Evolutionary conservation across 2,329 filamentous ascomycete genomes (phyloP).

Genomic region (Exserohilum turcica): DNA sequence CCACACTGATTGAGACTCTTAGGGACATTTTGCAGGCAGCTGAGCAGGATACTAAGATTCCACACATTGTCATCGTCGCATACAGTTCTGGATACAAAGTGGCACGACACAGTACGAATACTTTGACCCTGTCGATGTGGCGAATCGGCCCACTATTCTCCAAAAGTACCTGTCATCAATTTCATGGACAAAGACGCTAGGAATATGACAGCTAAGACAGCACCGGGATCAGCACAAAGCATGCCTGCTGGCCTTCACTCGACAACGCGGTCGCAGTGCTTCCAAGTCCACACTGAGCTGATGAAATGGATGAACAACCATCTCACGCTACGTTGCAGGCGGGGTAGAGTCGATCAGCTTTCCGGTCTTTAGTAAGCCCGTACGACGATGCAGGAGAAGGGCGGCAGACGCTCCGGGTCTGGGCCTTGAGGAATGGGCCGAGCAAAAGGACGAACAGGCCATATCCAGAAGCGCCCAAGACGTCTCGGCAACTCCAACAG

Average conservation of each 20-base stretch:
- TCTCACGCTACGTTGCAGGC: slow-evolving; percentile 5
- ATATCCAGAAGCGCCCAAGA: slow-evolving; percentile 22
- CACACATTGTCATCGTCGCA: slow-evolving; percentile 29
- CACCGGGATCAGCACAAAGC: slow-evolving; percentile 12
- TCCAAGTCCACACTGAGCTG: slow-evolving; percentile 29
- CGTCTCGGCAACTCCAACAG: slow-evolving; percentile 6
- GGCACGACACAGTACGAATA: slow-evolving; percentile 26
- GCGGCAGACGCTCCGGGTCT: slow-evolving; percentile 37
- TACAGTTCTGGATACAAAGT: slow-evolving; percentile 13
- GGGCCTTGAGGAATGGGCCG: slow-evolving; percentile 19
- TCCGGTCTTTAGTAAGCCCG: slow-evolving; percentile 29
- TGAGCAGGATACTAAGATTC: slow-evolving; percentile 23
- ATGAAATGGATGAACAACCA: slow-evolving; percentile 22
- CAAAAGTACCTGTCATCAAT: slow-evolving; percentile 28
- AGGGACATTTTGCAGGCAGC: slow-evolving; percentile 20
- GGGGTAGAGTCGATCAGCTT: slow-evolving; percentile 5
- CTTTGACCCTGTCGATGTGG: slow-evolving; percentile 21
- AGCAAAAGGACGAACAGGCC: slow-evolving; percentile 23
- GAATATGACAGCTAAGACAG: slow-evolving; percentile 21
- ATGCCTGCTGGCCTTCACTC: slow-evolving; percentile 25
- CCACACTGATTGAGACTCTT: slow-evolving; percentile 25
- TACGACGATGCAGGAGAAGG: slow-evolving; percentile 27
- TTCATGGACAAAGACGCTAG: slow-evolving; percentile 19
- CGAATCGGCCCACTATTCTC: slow-evolving; percentile 23
- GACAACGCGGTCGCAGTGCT: slow-evolving; percentile 35